phyloP scores from a whole-genome alignment of 495 filamentous ascomycete genomes.

The Schizothecium vesticola region DNA sequence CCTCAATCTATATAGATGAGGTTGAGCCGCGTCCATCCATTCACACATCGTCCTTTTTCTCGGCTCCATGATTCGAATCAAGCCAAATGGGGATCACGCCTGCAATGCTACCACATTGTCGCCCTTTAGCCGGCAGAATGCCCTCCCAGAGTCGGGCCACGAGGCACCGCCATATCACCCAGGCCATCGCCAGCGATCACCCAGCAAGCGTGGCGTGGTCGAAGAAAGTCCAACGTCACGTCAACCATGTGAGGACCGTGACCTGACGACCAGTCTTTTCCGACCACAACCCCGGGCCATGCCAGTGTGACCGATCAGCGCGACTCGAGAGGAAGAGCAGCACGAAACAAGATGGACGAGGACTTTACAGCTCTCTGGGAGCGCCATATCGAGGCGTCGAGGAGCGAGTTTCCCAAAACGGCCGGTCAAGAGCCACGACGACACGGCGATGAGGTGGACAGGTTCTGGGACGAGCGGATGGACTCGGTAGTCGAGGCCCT shows the following conservation, averaged over 20 bases:
- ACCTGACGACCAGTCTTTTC: neutral
- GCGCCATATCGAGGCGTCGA: conserved; percentile 7
- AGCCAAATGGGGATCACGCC: neutral
- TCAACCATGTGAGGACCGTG: neutral
- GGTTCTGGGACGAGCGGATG: conserved; percentile 19
- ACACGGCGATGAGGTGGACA: neutral
- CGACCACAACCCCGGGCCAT: neutral
- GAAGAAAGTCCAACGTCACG: neutral
- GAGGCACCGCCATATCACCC: neutral
- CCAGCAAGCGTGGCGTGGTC: neutral
- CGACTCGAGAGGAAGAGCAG: neutral
- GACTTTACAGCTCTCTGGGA: conserved; percentile 14
- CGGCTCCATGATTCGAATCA: neutral
- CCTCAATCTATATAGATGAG: neutral
- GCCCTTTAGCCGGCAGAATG: neutral
- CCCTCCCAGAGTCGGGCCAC: neutral
- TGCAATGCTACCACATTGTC: neutral
- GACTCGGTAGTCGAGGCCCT: conserved; percentile 23
- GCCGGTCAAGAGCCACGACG: neutral
- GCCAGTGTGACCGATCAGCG: neutral
- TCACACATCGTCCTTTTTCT: neutral
- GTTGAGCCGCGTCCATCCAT: neutral
- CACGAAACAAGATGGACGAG: neutral
- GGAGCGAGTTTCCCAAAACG: conserved; percentile 2
- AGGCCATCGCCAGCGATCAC: neutral